A percentile compares a stretch with the other conserved stretches of the same genome.
phyloP scores from a whole-genome alignment of 176 grass and related monocot genomes.

The Avena eriantha region DNA sequence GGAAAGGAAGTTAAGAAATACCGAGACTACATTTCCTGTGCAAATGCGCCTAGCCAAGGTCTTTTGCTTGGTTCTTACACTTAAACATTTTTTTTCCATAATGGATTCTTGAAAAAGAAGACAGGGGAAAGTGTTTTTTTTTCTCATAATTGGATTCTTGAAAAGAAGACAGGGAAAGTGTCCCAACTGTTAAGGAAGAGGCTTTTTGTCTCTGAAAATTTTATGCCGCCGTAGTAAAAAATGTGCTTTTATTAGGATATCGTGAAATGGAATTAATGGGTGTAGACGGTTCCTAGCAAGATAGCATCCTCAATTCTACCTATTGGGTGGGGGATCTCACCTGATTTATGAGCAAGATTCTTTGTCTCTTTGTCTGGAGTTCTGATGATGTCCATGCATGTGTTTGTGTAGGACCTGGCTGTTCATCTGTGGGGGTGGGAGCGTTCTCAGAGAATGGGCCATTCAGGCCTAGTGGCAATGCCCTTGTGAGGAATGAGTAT shows the following conservation, averaged over 20 bases:
- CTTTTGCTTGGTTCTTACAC: constrained; percentile 14
- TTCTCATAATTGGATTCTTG: background rate
- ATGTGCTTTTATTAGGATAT: constrained; percentile 5
- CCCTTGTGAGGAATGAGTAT: constrained; percentile 78
- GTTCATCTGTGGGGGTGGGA: constrained; percentile 95
- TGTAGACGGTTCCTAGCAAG: background rate
- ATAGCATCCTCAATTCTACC: background rate
- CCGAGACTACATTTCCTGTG: constrained; percentile 19
- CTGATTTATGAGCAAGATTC: constrained; percentile 19
- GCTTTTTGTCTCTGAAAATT: background rate
- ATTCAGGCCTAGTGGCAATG: constrained; percentile 81
- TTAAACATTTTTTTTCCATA: background rate
- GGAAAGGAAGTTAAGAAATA: background rate
- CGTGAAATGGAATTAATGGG: background rate
- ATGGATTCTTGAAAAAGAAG: background rate
- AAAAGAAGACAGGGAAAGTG: background rate
- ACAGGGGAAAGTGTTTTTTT: background rate
- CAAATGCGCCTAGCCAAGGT: constrained; percentile 5
- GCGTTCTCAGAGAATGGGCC: constrained; percentile 96
- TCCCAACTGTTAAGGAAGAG: background rate
- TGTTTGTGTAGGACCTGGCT: constrained; percentile 80
- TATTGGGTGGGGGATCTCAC: background rate
- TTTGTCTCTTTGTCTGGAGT: constrained; percentile 1
- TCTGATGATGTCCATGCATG: constrained; percentile 30
- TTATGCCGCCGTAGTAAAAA: background rate